These are phyloP conservation scores for Sporothrix protearum DNA, from an alignment of 2,329 filamentous ascomycete species.

Conservation along the genomic window DNA sequence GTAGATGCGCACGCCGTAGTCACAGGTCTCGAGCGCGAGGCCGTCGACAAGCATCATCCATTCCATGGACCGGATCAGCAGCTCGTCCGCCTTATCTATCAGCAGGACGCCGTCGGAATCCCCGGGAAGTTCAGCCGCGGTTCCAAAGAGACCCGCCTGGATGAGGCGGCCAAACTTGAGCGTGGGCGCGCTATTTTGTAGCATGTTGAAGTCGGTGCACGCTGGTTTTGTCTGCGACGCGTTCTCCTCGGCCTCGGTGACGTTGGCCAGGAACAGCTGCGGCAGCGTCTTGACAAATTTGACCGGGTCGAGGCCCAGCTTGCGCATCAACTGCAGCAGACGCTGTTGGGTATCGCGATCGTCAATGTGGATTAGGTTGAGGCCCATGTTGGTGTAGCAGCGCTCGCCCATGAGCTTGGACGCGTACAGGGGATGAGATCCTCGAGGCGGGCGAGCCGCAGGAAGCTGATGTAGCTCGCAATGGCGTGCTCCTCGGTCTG, in stretches of 20 bases:
- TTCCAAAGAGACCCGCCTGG: constrained; percentile 66
- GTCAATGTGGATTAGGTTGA: constrained; percentile 70
- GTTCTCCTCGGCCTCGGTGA: constrained; percentile 35
- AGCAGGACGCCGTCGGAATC: constrained; percentile 28
- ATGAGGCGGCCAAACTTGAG: constrained; percentile 62
- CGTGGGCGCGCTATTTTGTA: constrained; percentile 49
- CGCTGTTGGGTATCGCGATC: constrained; percentile 61
- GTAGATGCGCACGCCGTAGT: constrained; percentile 65
- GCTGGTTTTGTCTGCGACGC: constrained; percentile 38
- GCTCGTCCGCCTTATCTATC: constrained; percentile 60
- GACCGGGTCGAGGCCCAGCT: constrained; percentile 67
- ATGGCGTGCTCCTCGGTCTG: constrained; percentile 69
- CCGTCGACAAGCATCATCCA: constrained; percentile 76
- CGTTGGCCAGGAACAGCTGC: constrained; percentile 48
- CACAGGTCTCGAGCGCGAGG: constrained; percentile 36
- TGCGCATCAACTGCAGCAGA: constrained; percentile 70
- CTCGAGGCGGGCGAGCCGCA: constrained; percentile 68
- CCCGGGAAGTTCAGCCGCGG: constrained; percentile 54
- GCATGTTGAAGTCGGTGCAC: constrained; percentile 47
- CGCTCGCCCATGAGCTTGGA: constrained; percentile 66
- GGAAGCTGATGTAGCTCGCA: constrained; percentile 74
- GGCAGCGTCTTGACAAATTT: constrained; percentile 70
- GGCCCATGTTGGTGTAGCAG: constrained; percentile 67
- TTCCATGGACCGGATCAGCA: constrained; percentile 73
- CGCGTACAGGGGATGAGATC: constrained; percentile 86